These are phyloP conservation scores for Cytospora piceicola DNA, from an alignment of 2,329 filamentous ascomycete genomes.

Conservation along the genomic window DNA sequence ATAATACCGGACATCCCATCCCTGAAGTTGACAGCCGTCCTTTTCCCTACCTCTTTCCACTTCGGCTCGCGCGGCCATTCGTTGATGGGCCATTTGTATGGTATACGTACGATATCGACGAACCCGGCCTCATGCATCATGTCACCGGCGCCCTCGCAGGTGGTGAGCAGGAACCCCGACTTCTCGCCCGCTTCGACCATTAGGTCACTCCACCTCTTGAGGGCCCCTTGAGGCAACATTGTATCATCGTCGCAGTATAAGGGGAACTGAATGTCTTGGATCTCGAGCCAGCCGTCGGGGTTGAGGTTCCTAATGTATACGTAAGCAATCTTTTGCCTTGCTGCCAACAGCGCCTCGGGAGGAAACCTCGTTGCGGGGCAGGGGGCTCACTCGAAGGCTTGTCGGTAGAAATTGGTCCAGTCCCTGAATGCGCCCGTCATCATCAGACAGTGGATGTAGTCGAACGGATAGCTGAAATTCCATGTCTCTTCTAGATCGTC, in stretches of 20 bases:
- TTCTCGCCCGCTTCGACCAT: constrained; percentile 39
- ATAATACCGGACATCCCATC: constrained; percentile 33
- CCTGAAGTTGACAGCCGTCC: constrained; percentile 28
- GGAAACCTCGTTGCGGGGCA: background rate
- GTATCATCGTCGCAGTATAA: constrained; percentile 39
- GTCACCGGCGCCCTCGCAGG: constrained; percentile 37
- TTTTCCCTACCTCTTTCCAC: constrained; percentile 32
- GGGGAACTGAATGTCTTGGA: constrained; percentile 40
- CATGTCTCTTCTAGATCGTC: constrained; percentile 38
- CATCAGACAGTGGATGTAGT: constrained; percentile 38
- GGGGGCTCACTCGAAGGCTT: constrained; percentile 34
- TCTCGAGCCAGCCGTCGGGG: constrained; percentile 35
- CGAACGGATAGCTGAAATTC: constrained; percentile 37
- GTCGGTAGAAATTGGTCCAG: constrained; percentile 35
- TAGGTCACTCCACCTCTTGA: constrained; percentile 38
- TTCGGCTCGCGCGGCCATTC: constrained; percentile 34
- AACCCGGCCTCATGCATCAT: constrained; percentile 32
- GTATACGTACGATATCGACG: constrained; percentile 30
- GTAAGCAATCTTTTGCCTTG: constrained; percentile 4
- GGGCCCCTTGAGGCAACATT: constrained; percentile 33
- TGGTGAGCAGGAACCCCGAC: constrained; percentile 37
- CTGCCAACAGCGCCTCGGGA: background rate
- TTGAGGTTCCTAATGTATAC: constrained; percentile 32
- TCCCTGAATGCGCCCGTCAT: constrained; percentile 38
- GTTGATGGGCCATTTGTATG: constrained; percentile 33